Evolutionary conservation across 1,139 yeast species (phyloP).

Genomic region (Geotrichum aggregatum): DNA sequence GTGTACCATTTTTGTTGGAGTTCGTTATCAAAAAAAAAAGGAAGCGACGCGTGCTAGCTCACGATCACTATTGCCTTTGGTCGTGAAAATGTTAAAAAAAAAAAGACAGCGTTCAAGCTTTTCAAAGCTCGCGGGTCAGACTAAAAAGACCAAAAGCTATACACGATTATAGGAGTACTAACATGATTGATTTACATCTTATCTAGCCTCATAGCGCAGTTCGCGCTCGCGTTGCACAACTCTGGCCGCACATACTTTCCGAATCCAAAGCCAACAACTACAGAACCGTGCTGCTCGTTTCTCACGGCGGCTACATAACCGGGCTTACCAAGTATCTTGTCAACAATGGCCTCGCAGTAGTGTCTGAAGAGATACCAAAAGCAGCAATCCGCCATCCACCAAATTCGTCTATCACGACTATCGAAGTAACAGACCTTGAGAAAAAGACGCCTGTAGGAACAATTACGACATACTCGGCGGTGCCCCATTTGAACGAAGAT

Average conservation of each 20-base stretch:
- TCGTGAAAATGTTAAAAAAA: too few relatives aligned
- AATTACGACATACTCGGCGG: not conserved
- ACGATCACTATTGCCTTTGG: too few relatives aligned
- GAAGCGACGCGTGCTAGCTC: too few relatives aligned
- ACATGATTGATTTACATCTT: not conserved
- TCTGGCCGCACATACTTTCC: conserved; percentile 47
- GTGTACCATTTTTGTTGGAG: not conserved
- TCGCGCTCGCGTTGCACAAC: conserved; percentile 47
- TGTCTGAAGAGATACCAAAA: not conserved
- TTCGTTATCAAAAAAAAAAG: too few relatives aligned
- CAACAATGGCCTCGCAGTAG: conserved; percentile 1
- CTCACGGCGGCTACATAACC: conserved; percentile 83
- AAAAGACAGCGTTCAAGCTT: too few relatives aligned
- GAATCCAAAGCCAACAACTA: conserved; percentile 39
- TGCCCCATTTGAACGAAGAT: conserved; percentile 3
- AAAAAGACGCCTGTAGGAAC: not conserved
- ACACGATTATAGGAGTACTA: too few relatives aligned
- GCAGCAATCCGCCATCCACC: conserved; percentile 12
- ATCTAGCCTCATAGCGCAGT: conserved; percentile 41
- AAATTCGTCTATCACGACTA: conserved; percentile 13
- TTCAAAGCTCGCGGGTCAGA: too few relatives aligned
- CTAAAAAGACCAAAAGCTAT: too few relatives aligned
- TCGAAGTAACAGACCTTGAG: conserved; percentile 12
- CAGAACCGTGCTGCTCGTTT: conserved; percentile 57
- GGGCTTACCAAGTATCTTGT: conserved; percentile 6